Evolutionary conservation across 371 early-diverging fungal species (phyloP).

Genomic region (Mycotypha africana): DNA sequence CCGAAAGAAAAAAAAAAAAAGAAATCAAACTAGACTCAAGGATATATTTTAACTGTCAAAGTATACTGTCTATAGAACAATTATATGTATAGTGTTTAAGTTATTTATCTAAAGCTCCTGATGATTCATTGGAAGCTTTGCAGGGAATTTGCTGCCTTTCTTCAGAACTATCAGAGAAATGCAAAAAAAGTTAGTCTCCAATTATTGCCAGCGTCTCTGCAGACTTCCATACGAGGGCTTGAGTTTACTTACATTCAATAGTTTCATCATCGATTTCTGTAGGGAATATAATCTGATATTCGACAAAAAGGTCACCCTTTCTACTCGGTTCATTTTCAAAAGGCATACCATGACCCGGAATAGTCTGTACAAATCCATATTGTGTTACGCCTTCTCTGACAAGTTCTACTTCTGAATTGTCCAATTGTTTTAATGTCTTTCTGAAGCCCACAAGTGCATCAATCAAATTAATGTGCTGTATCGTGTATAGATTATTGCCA

Average conservation of each 20-base stretch:
- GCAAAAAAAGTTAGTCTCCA: not conserved
- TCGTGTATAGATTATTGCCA: conserved; percentile 79
- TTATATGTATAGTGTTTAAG: no score
- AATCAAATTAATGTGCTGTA: conserved; percentile 77
- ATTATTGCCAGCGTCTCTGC: not conserved
- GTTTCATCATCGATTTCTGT: conserved; percentile 34
- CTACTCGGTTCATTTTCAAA: conserved; percentile 51
- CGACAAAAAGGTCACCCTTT: conserved; percentile 85
- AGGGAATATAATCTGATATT: conserved; percentile 90
- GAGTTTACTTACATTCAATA: conserved; percentile 33
- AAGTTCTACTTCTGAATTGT: conserved; percentile 65
- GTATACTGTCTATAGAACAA: no score
- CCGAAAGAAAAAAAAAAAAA: no score
- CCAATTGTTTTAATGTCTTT: conserved; percentile 77
- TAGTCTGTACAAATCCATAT: conserved; percentile 66
- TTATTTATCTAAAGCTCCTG: conserved; percentile 19
- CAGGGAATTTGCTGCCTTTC: conserved; percentile 8
- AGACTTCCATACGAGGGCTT: not conserved
- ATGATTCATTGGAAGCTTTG: conserved; percentile 10
- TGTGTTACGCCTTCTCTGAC: conserved; percentile 63
- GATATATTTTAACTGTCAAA: no score
- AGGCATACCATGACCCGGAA: conserved; percentile 86
- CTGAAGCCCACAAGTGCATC: conserved; percentile 89
- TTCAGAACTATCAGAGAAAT: conserved; percentile 10
- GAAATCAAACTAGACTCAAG: no score